phyloP scores from a whole-genome alignment of 75 land plant genomes.

The Isoetes taiwanensis region DNA sequence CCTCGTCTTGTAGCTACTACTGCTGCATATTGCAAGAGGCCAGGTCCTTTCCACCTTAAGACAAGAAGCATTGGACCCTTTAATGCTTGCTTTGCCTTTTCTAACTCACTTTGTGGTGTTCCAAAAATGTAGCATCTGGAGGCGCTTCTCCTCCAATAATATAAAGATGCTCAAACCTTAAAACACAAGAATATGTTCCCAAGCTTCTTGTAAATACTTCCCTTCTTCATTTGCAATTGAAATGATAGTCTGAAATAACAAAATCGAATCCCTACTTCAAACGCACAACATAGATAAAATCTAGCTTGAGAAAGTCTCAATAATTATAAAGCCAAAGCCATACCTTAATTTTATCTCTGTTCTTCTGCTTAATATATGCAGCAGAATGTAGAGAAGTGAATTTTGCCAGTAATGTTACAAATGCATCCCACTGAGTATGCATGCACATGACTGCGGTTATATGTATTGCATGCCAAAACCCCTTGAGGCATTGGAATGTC shows the following conservation, averaged over 20 bases:
- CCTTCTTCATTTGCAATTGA: conserved; percentile 73
- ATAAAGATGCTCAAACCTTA: conserved; percentile 63
- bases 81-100: conserved; percentile 26
- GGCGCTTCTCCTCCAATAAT: conserved; percentile 71
- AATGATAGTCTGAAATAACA: conserved; percentile 69
- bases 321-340: too few relatives aligned
- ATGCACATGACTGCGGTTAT: conserved; percentile 62
- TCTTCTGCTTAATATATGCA: conserved; percentile 77
- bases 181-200: conserved; percentile 74
- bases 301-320: too few relatives aligned
- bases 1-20: conserved; percentile 65
- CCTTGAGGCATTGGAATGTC: conserved; percentile 45
- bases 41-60: conserved; percentile 48
- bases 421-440: conserved; percentile 80
- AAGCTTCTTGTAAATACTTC: conserved; percentile 56
- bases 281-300: too few relatives aligned
- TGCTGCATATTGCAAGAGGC: conserved; percentile 45
- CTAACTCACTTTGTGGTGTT: conserved; percentile 26
- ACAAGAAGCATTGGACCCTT: conserved; percentile 15
- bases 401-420: conserved; percentile 67
- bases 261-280: too few relatives aligned
- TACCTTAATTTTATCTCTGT: conserved; percentile 73
- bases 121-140: conserved; percentile 56
- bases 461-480: conserved; percentile 65
- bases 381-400: conserved; percentile 68